Percentiles rank a stretch among this genome's conserved stretches.
These are phyloP conservation scores for Phlegmacium glaucopus DNA, from an alignment of 768 basidiomycete genomes.

Conservation along the genomic window DNA sequence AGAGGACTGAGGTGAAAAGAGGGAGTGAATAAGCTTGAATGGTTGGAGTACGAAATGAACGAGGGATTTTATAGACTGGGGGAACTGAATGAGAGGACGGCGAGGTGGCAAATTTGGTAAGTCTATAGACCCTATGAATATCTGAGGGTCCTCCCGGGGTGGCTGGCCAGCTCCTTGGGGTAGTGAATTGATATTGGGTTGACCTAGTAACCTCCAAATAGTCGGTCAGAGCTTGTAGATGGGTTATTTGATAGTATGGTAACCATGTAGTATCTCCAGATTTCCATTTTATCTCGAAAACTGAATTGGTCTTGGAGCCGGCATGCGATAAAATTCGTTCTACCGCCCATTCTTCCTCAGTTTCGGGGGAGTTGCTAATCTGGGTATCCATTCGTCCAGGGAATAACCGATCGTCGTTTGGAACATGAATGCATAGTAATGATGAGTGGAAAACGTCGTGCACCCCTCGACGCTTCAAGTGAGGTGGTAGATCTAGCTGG, in stretches of 20 bases:
- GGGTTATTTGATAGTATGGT: conserved; percentile 10
- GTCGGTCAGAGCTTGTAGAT: too few relatives aligned
- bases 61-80: too few relatives aligned
- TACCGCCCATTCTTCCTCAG: conserved; percentile 17
- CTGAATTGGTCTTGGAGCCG: neutral
- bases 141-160: too few relatives aligned
- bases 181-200: too few relatives aligned
- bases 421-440: conserved; percentile 19
- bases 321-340: conserved; percentile 15
- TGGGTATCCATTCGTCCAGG: conserved; percentile 22
- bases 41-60: too few relatives aligned
- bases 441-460: conserved; percentile 33
- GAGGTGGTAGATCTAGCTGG: neutral
- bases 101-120: too few relatives aligned
- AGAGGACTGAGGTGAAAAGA: too few relatives aligned
- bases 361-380: conserved; percentile 7
- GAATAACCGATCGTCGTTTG: conserved; percentile 31
- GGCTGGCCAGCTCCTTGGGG: too few relatives aligned
- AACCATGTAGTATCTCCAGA: conserved; percentile 2
- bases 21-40: too few relatives aligned
- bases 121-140: too few relatives aligned
- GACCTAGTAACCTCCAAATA: too few relatives aligned
- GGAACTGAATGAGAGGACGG: too few relatives aligned
- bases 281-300: neutral
- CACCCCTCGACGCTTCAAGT: conserved; percentile 9